These are phyloP conservation scores for Grosmannia serpens DNA, from an alignment of 2,329 filamentous ascomycete genomes.

Conservation along the genomic window DNA sequence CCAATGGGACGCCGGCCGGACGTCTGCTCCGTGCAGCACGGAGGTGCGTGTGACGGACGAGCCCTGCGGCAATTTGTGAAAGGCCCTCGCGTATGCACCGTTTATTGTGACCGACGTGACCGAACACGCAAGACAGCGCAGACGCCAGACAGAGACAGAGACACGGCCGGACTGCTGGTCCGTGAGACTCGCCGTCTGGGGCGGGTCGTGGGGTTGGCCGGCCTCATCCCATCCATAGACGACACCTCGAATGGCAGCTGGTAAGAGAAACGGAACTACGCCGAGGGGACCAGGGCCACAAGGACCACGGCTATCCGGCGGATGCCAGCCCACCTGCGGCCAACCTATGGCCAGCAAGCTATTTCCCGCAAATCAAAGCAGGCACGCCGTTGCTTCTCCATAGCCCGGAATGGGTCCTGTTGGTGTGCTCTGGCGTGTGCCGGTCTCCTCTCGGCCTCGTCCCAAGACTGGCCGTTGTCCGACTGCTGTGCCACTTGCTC, in stretches of 20 bases:
- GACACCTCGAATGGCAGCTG: not conserved
- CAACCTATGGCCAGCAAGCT: not conserved
- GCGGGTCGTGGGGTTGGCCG: not conserved
- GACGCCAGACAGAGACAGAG: not conserved
- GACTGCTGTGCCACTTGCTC: not conserved
- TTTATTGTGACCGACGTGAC: not conserved
- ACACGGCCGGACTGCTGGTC: not conserved
- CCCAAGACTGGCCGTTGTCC: not conserved
- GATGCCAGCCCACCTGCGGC: not conserved
- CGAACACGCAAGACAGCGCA: not conserved
- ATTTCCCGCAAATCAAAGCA: conserved; percentile 1
- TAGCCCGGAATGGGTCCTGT: not conserved
- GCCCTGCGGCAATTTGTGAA: not conserved
- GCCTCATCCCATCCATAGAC: not conserved
- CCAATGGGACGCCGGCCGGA: not conserved
- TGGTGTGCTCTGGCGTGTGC: not conserved
- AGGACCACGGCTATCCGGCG: not conserved
- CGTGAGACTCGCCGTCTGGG: not conserved
- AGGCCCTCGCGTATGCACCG: not conserved
- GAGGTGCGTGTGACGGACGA: not conserved
- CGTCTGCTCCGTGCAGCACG: not conserved
- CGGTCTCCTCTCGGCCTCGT: too few species aligned
- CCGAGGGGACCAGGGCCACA: not conserved
- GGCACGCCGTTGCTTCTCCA: not conserved
- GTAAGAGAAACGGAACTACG: not conserved